A percentile compares a stretch with the other conserved stretches of the same genome.
These are phyloP conservation scores for Hypoxylon sp. DNA, from an alignment of 2,329 filamentous ascomycete genomes.

Conservation along the genomic window DNA sequence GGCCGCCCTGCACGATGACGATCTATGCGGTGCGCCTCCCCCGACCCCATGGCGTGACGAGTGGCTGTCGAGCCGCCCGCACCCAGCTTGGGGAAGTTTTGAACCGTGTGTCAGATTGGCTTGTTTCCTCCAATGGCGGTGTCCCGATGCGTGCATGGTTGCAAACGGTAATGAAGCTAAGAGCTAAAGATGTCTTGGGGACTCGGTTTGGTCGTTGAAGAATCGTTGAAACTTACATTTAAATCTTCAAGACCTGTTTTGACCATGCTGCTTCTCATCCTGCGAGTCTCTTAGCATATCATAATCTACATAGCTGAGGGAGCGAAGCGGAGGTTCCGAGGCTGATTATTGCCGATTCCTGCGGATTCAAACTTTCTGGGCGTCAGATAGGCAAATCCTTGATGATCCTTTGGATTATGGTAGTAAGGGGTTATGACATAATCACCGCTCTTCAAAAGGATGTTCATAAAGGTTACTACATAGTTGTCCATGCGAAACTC, in stretches of 20 bases:
- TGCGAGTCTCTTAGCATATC: background rate
- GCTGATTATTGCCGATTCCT: constrained; percentile 6
- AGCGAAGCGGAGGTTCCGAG: constrained; percentile 8
- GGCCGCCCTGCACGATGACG: constrained; percentile 40
- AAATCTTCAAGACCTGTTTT: background rate
- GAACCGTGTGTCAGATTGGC: constrained; percentile 24
- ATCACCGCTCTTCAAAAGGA: background rate
- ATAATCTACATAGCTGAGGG: too few relatives aligned
- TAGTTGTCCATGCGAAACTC: constrained; percentile 3
- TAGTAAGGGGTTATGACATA: constrained; percentile 17
- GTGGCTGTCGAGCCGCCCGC: constrained; percentile 26
- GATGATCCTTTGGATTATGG: constrained; percentile 22
- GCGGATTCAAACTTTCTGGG: background rate
- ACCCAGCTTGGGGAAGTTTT: constrained; percentile 8
- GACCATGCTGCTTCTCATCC: background rate
- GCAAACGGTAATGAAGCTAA: constrained; percentile 8
- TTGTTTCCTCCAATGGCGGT: constrained; percentile 6
- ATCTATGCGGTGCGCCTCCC: constrained; percentile 31
- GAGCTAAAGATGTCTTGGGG: background rate
- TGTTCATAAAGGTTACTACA: constrained; percentile 15
- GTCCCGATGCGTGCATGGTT: constrained; percentile 2
- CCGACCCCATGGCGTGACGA: constrained; percentile 29
- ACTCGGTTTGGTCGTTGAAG: background rate
- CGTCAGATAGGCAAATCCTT: background rate
- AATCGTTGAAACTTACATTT: background rate